A percentile compares a stretch with the other conserved stretches of the same genome.
These are phyloP conservation scores for Pseudopithomyces chartarum DNA, from an alignment of 2,329 filamentous ascomycete genomes.

Conservation along the genomic window DNA sequence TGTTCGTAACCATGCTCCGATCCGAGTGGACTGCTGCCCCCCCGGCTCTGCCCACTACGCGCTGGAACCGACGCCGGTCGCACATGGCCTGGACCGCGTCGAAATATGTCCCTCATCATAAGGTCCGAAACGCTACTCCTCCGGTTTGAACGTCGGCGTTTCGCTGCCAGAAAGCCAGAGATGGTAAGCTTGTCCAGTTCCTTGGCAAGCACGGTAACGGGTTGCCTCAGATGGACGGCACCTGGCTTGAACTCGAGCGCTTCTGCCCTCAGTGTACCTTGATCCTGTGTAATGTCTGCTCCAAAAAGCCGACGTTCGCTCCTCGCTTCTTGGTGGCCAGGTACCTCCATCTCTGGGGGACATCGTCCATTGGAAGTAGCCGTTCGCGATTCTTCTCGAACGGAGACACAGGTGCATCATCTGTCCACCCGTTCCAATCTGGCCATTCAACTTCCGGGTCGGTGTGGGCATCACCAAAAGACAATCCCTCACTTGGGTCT, in stretches of 20 bases:
- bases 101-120: constrained; percentile 14
- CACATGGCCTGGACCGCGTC: constrained; percentile 4
- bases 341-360: constrained; percentile 28
- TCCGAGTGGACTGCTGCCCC: constrained; percentile 7
- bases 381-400: constrained; percentile 24
- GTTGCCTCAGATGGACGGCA: background rate
- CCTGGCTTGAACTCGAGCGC: constrained; percentile 31
- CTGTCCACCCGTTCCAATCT: constrained; percentile 39
- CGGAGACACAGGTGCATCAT: constrained; percentile 26
- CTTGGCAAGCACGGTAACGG: background rate
- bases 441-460: constrained; percentile 26
- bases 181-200: constrained; percentile 26
- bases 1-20: constrained; percentile 1
- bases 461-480: constrained; percentile 20
- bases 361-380: constrained; percentile 18
- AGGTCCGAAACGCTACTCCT: constrained; percentile 23
- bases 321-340: background rate
- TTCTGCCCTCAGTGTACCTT: constrained; percentile 24
- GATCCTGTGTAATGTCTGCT: constrained; percentile 18
- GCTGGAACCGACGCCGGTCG: constrained; percentile 4
- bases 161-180: constrained; percentile 23
- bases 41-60: constrained; percentile 8
- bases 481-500: constrained; percentile 16
- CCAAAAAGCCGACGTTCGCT: constrained; percentile 9
- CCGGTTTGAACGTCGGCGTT: constrained; percentile 15